Conservation (phyloP, 495 filamentous ascomycete genomes). For the Xylaria palmicola region DNA sequence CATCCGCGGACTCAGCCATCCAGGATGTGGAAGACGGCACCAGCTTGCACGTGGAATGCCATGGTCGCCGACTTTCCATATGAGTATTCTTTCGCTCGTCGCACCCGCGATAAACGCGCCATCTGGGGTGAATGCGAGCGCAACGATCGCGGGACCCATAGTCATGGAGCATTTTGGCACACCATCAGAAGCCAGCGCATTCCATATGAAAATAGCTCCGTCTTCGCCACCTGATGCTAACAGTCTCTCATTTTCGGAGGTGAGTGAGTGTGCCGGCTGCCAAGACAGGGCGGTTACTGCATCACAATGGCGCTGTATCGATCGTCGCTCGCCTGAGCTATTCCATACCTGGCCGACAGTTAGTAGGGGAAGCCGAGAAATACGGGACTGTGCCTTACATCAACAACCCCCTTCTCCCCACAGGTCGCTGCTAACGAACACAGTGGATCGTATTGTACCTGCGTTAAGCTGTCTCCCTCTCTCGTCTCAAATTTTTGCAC, state of each 20-base stretch:
- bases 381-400: slow-evolving; percentile 39
- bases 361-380: slow-evolving; percentile 15
- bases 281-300: slow-evolving; percentile 49
- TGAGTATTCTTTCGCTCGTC: slow-evolving; percentile 60
- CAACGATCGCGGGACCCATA: slow-evolving; percentile 57
- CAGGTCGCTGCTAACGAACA: slow-evolving; percentile 49
- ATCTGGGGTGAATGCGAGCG: slow-evolving; percentile 69
- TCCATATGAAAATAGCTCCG: slow-evolving; percentile 68
- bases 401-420: slow-evolving; percentile 49
- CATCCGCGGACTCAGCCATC: slow-evolving; percentile 50
- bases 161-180: slow-evolving; percentile 59
- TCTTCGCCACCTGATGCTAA: slow-evolving; percentile 58
- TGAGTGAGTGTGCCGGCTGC: slow-evolving; percentile 43
- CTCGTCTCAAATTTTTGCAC: slow-evolving; percentile 41
- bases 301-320: slow-evolving; percentile 51
- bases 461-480: slow-evolving; percentile 43
- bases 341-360: slow-evolving; percentile 49
- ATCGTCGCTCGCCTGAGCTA: slow-evolving; percentile 39
- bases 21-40: slow-evolving; percentile 47
- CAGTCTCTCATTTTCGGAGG: slow-evolving; percentile 45
- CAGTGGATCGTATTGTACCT: slow-evolving; percentile 48
- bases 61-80: slow-evolving; percentile 71
- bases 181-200: slow-evolving; percentile 53
- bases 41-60: slow-evolving; percentile 64
- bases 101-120: slow-evolving; percentile 70